phyloP scores from a whole-genome alignment of 345 rosid species.

The Boechera divaricarpa region DNA sequence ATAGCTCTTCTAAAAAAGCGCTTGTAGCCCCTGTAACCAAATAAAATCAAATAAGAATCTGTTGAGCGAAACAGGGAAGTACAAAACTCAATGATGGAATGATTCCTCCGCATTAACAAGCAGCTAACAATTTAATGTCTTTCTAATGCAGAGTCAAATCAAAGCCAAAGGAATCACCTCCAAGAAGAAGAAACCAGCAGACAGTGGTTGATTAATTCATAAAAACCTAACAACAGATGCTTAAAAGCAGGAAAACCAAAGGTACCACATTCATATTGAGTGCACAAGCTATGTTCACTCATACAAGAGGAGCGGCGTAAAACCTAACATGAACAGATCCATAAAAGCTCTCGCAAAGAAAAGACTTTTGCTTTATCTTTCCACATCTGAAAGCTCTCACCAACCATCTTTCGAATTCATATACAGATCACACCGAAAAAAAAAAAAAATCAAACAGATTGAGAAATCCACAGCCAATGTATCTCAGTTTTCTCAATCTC shows the following conservation, averaged over 20 bases:
- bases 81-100: neutral
- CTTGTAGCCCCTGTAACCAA: conserved; percentile 82
- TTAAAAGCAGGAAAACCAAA: neutral
- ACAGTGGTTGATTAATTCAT: neutral
- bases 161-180: neutral
- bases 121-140: neutral
- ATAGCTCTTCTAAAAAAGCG: conserved; percentile 78
- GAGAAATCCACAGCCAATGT: conserved; percentile 5
- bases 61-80: conserved; percentile 1
- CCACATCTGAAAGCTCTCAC: conserved; percentile 1
- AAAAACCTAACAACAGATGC: neutral
- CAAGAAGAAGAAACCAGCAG: neutral
- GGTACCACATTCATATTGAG: conserved; percentile 13
- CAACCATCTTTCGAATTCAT: neutral
- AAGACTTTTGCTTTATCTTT: neutral
- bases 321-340: neutral
- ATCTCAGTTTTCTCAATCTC: neutral
- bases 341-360: neutral
- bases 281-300: neutral
- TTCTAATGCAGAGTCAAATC: conserved; percentile 6
- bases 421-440: neutral
- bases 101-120: neutral
- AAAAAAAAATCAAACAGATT: neutral
- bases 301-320: too few relatives aligned
- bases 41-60: conserved; percentile 6